Percentiles rank a stretch among this genome's conserved stretches.
Conservation (phyloP, 129 eudicot species). For the Apium graveolens region DNA sequence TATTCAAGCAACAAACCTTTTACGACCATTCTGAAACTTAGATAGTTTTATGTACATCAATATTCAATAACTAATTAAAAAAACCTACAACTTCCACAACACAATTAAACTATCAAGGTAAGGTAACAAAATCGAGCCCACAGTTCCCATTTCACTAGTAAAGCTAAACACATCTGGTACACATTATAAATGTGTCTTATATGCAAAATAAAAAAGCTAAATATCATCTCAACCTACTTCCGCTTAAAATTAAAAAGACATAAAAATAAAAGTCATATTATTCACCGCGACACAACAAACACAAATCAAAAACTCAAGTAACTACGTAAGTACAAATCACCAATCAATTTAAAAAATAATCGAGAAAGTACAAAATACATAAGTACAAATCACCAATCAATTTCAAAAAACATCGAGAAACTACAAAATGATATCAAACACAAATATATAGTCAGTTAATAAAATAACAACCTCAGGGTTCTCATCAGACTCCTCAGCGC, state of each 20-base stretch:
- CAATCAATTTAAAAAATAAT: too few relatives aligned
- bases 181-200: too few relatives aligned
- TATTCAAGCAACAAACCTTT: background rate
- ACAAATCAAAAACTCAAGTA: too few relatives aligned
- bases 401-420: background rate
- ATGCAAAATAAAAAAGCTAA: too few relatives aligned
- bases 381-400: background rate
- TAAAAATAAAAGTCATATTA: too few relatives aligned
- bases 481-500: constrained; percentile 42
- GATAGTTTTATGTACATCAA: too few relatives aligned
- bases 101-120: background rate
- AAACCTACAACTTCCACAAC: background rate
- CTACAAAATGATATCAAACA: background rate
- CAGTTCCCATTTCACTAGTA: background rate
- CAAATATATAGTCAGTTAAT: background rate
- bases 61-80: too few relatives aligned
- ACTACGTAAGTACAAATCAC: too few relatives aligned
- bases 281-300: too few relatives aligned
- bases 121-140: background rate
- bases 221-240: too few relatives aligned
- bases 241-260: too few relatives aligned
- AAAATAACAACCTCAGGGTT: constrained; percentile 29
- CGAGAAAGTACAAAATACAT: background rate
- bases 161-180: background rate
- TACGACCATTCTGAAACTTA: too few relatives aligned